phyloP scores from a whole-genome alignment of 2,329 filamentous ascomycete genomes.

The Fusarium pseudonygamai region DNA sequence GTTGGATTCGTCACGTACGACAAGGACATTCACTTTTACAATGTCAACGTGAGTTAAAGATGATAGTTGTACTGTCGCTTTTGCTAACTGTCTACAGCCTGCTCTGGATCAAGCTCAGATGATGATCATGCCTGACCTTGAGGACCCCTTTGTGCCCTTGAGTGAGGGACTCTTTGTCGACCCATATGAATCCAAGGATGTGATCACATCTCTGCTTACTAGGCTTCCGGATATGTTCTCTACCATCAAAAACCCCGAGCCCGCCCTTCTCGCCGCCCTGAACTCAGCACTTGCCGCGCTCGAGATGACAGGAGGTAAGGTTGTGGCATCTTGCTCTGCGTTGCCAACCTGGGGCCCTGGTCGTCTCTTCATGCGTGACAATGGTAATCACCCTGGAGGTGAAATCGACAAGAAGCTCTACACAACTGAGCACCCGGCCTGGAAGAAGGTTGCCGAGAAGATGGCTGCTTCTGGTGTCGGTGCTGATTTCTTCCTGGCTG shows the following conservation, averaged over 20 bases:
- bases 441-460: slow-evolving; percentile 85
- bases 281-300: slow-evolving; percentile 87
- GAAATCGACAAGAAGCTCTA: slow-evolving; percentile 94
- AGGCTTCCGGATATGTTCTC: slow-evolving; percentile 88
- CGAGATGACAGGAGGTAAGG: slow-evolving; percentile 88
- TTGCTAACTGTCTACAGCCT: slow-evolving; percentile 58
- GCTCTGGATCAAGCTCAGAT: slow-evolving; percentile 89
- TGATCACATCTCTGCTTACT: slow-evolving; percentile 88
- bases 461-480: slow-evolving; percentile 90
- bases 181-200: slow-evolving; percentile 85
- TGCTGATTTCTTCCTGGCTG: slow-evolving; percentile 92
- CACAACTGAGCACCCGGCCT: slow-evolving; percentile 87
- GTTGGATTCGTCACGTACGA: slow-evolving; percentile 97
- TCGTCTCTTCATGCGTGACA: slow-evolving; percentile 84
- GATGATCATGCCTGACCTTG: slow-evolving; percentile 97
- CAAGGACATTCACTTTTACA: slow-evolving; percentile 98
- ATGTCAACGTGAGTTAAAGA: slow-evolving; percentile 74
- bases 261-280: slow-evolving; percentile 84
- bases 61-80: background rate
- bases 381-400: slow-evolving; percentile 83
- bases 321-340: slow-evolving; percentile 86
- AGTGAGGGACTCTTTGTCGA: slow-evolving; percentile 95
- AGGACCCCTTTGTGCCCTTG: slow-evolving; percentile 94
- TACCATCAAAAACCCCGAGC: slow-evolving; percentile 88
- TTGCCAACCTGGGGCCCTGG: slow-evolving; percentile 93